Evolutionary conservation across 495 filamentous ascomycete genomes (phyloP), one percentile per base, ranked within the genome.

Genomic region (Penicillium cataractarum): DNA sequence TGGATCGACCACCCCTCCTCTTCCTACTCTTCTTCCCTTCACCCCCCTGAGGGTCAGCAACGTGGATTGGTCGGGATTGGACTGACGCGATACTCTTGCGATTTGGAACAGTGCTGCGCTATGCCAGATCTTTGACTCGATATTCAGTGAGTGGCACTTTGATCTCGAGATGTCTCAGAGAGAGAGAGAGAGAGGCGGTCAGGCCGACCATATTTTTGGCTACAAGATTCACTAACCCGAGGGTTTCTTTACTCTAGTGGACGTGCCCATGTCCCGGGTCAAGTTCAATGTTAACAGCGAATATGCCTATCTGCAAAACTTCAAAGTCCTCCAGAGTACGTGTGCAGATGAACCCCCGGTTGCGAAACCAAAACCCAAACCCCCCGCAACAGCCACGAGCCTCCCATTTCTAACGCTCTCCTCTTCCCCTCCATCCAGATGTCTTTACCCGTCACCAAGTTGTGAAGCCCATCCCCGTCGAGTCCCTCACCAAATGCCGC

Each of bases 281-380:
- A 97, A 96, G 78, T 99, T 99, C 83, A 97, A 97, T 71, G 95
- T 94, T 64, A 97, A 93, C 80, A 88, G 86, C 50, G 95, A 99
- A 84, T 97, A 97, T 75, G 93, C 92, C 63, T 99, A 99, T 77
- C 85, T 98, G 55, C 90, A 96, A 73, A 99, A 99, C 77, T 97
- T 96, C 83, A 99, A 98, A 78, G 82, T 97, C 64, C 85, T 99
- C 55, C 93, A 96, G 78, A 95, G 92, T 97, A 82, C 66, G 90
- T 84, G n/a, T n/a, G n/a, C 39, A 53, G 24, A 19, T 56, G 21
- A 9, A 49, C 12, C 35, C 17, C 37, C 61, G n/a, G 55, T 54
- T 33, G 37, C 50, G 32, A n/a, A 6, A 15, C 15, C 8, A 7
- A 13, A 13, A 32, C 26, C 26, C 8, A 19, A 4, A 26, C 10